These are phyloP conservation scores for Corylus americana DNA, from an alignment of 306 rosid species.

Conservation along the genomic window DNA sequence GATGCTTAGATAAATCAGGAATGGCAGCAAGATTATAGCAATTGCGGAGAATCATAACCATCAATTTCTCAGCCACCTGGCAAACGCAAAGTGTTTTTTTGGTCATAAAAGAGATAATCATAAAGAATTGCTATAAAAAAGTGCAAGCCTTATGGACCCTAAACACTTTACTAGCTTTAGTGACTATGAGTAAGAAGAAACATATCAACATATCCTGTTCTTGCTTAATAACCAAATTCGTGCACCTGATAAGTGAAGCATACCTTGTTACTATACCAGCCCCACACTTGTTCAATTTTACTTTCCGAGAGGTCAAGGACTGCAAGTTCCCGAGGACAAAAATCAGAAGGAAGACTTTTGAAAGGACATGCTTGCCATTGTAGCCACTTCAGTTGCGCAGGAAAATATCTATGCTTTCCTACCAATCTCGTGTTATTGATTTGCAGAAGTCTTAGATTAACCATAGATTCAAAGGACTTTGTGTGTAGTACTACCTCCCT, in stretches of 20 bases:
- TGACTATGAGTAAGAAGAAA: not conserved
- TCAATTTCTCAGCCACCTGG: conserved; percentile 53
- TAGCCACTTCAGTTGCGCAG: conserved; percentile 60
- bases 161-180: not conserved
- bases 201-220: not conserved
- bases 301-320: conserved; percentile 64
- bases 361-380: conserved; percentile 67
- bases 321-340: conserved; percentile 45
- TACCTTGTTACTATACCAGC: conserved; percentile 30
- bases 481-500: conserved; percentile 31
- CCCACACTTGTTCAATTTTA: conserved; percentile 38
- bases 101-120: not conserved
- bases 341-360: conserved; percentile 42
- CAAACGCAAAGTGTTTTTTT: not conserved
- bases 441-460: conserved; percentile 50
- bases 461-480: conserved; percentile 44
- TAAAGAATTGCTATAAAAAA: not conserved
- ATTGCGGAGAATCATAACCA: conserved; percentile 46
- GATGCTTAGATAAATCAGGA: conserved; percentile 60
- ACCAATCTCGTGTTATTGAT: conserved; percentile 49
- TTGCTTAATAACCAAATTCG: not conserved
- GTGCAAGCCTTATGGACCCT: not conserved
- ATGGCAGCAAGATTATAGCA: conserved; percentile 36
- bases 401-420: conserved; percentile 46
- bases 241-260: conserved; percentile 8